Percentiles rank a stretch among this genome's conserved stretches.
These are phyloP conservation scores for Auriscalpium vulgare DNA, from an alignment of 768 basidiomycete genomes.

Conservation along the genomic window DNA sequence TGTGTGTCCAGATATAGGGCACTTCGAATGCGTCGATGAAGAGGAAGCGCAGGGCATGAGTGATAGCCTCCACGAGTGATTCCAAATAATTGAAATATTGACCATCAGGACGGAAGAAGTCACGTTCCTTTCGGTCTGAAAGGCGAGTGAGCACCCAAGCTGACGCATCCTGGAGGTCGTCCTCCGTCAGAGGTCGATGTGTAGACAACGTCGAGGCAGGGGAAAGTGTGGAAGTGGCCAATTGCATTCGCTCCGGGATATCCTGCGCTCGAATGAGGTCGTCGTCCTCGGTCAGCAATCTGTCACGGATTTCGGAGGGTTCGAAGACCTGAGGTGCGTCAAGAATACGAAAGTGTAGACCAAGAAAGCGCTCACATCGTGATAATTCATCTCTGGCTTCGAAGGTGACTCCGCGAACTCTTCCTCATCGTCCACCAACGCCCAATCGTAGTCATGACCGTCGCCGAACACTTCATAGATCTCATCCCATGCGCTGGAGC, in stretches of 20 bases:
- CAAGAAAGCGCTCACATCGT: conserved; percentile 52
- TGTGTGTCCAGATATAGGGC: conserved; percentile 91
- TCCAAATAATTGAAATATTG: conserved; percentile 50
- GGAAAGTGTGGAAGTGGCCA: conserved; percentile 80
- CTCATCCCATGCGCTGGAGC: conserved; percentile 82
- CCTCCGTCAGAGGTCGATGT: conserved; percentile 56
- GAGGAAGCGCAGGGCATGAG: conserved; percentile 68
- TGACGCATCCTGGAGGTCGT: conserved; percentile 73
- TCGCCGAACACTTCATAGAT: conserved; percentile 95
- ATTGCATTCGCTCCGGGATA: conserved; percentile 93
- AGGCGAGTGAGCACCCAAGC: conserved; percentile 83
- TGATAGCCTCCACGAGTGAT: conserved; percentile 72
- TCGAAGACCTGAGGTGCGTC: conserved; percentile 74
- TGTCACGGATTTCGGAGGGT: conserved; percentile 88
- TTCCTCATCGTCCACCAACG: conserved; percentile 74
- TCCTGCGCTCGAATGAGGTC: conserved; percentile 86
- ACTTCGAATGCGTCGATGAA: conserved; percentile 90
- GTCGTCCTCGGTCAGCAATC: conserved; percentile 88
- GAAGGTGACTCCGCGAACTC: conserved; percentile 38
- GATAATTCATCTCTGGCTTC: conserved; percentile 77
- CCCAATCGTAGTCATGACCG: conserved; percentile 95
- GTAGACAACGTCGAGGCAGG: conserved; percentile 49
- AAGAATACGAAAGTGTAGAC: conserved; percentile 6
- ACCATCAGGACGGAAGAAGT: conserved; percentile 65
- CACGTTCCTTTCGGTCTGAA: conserved; percentile 58